phyloP scores from a whole-genome alignment of 768 basidiomycete species.

The Tylopilus subfusipes region DNA sequence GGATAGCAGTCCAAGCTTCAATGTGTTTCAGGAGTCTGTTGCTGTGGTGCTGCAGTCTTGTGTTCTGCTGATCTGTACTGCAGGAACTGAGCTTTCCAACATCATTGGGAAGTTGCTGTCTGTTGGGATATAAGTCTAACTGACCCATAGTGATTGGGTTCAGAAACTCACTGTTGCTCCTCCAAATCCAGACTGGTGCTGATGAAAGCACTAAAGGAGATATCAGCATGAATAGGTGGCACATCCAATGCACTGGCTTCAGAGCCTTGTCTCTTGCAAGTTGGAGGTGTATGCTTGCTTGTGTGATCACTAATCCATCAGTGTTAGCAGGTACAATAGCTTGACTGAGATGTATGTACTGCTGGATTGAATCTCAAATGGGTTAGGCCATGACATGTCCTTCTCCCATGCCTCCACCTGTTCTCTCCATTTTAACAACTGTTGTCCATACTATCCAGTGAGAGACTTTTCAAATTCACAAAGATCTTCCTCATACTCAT shows the following conservation, averaged over 20 bases:
- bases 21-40: too few species aligned
- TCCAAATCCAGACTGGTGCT: neutral
- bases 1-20: too few species aligned
- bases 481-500: conserved; percentile 6
- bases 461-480: neutral
- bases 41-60: too few species aligned
- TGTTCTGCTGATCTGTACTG: too few species aligned
- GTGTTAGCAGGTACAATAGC: neutral
- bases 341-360: too few species aligned
- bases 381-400: conserved; percentile 5
- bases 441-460: neutral
- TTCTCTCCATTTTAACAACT: neutral
- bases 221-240: neutral
- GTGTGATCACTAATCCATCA: neutral
- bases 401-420: conserved; percentile 6
- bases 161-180: neutral
- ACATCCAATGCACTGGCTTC: neutral
- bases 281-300: neutral
- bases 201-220: neutral
- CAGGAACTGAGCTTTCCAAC: too few species aligned
- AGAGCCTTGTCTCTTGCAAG: neutral
- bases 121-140: too few species aligned
- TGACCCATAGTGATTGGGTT: too few species aligned
- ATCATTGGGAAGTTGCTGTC: too few species aligned
- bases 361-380: conserved; percentile 1